These are phyloP conservation scores for Tetrahymena malaccensis DNA, from an alignment of 73 alveolate species.

Conservation along the genomic window DNA sequence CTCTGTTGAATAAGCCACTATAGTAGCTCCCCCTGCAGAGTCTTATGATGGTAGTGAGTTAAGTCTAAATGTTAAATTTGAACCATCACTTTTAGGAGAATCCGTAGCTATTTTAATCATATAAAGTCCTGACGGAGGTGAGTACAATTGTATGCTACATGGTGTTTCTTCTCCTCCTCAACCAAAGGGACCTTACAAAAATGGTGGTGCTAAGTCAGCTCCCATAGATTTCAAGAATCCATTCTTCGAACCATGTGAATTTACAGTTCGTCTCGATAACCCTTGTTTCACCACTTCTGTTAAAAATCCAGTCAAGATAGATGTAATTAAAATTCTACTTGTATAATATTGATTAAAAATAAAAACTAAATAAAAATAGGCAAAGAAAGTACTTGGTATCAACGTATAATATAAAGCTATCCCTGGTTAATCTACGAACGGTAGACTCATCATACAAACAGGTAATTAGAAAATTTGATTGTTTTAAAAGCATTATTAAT, in stretches of 20 bases:
- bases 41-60: constrained; percentile 91
- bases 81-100: constrained; percentile 91
- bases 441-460: constrained; percentile 29
- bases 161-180: constrained; percentile 95
- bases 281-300: constrained; percentile 93
- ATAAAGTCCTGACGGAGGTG: constrained; percentile 93
- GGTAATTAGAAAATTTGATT: neutral
- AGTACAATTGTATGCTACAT: constrained; percentile 85
- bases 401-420: constrained; percentile 23
- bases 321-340: constrained; percentile 38
- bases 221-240: constrained; percentile 97
- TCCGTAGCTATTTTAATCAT: constrained; percentile 89
- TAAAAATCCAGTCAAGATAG: constrained; percentile 85
- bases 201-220: constrained; percentile 90
- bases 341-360: too few relatives aligned
- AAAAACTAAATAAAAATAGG: constrained; percentile 6
- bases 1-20: constrained; percentile 49
- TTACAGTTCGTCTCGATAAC: constrained; percentile 90
- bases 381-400: constrained; percentile 24
- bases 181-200: constrained; percentile 97
- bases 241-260: constrained; percentile 88
- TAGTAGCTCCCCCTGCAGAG: constrained; percentile 75
- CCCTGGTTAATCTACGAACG: constrained; percentile 26
- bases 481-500: neutral
- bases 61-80: constrained; percentile 85